Evolutionary conservation across 2,329 filamentous ascomycete species (phyloP).

Genomic region (Ascochyta pisi): DNA sequence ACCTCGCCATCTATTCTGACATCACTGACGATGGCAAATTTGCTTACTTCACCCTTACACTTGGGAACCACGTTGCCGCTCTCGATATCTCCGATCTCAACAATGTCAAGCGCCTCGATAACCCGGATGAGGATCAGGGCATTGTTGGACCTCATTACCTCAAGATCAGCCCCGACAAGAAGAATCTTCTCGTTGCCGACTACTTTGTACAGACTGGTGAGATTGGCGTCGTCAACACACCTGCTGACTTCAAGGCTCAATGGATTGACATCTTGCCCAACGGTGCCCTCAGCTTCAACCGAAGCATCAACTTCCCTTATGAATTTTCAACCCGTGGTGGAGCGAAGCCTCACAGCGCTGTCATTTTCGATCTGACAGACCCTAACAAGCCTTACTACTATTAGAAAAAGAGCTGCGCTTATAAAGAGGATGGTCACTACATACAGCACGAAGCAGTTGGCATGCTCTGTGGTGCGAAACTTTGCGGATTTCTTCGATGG

Average conservation of each 20-base stretch:
- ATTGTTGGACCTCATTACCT: slow-evolving; percentile 69
- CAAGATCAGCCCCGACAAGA: slow-evolving; percentile 69
- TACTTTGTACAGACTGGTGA: slow-evolving; percentile 70
- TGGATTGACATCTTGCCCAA: slow-evolving; percentile 66
- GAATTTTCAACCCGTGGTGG: slow-evolving; percentile 64
- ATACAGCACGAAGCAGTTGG: too few relatives aligned
- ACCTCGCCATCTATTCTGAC: slow-evolving; percentile 67
- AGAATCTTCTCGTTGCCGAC: slow-evolving; percentile 69
- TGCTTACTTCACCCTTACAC: slow-evolving; percentile 66
- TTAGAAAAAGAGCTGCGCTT: not conserved
- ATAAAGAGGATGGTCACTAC: too few relatives aligned
- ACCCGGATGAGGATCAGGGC: slow-evolving; percentile 65
- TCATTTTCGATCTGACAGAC: slow-evolving; percentile 65
- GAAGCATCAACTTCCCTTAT: slow-evolving; percentile 63
- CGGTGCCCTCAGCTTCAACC: slow-evolving; percentile 65
- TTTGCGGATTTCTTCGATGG: not conserved
- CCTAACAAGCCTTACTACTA: slow-evolving; percentile 32
- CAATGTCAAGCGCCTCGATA: slow-evolving; percentile 66
- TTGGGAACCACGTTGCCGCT: slow-evolving; percentile 67
- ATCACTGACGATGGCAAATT: slow-evolving; percentile 65
- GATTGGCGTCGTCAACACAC: slow-evolving; percentile 67
- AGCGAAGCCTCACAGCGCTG: slow-evolving; percentile 63
- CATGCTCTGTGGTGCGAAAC: too few relatives aligned
- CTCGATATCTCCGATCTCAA: slow-evolving; percentile 67
- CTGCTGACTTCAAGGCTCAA: slow-evolving; percentile 66